Conservation (phyloP, 345 rosid species). For the Schrenkiella parvula region DNA sequence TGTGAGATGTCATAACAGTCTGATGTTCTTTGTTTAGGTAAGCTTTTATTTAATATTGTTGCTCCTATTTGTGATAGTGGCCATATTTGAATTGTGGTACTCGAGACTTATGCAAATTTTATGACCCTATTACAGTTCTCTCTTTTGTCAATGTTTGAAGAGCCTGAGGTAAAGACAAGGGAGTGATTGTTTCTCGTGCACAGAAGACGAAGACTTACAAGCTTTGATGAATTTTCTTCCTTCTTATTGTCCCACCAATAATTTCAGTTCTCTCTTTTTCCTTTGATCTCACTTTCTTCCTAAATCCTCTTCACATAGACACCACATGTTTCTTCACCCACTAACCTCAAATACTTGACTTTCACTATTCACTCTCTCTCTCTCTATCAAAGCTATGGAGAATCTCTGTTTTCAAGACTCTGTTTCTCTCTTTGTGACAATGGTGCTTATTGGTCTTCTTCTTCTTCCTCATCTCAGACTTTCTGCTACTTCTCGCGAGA, state of each 20-base stretch:
- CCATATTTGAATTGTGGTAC: too few relatives aligned
- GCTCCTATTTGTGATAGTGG: too few relatives aligned
- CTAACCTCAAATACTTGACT: neutral
- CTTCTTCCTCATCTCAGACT: conserved; percentile 25
- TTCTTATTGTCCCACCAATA: neutral
- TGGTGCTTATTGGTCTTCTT: neutral
- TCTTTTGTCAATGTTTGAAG: too few relatives aligned
- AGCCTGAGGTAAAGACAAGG: too few relatives aligned
- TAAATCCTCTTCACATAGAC: neutral
- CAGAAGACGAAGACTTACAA: neutral
- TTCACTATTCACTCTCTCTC: neutral
- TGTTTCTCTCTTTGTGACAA: neutral
- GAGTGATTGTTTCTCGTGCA: too few relatives aligned
- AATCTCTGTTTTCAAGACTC: neutral
- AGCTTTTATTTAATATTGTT: too few relatives aligned
- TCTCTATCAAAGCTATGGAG: conserved; percentile 4
- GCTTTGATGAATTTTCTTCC: too few relatives aligned
- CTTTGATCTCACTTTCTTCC: neutral
- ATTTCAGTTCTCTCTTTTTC: neutral
- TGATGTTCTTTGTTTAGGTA: too few relatives aligned
- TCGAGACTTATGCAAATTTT: too few relatives aligned
- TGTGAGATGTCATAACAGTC: too few relatives aligned
- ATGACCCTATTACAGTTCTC: too few relatives aligned
- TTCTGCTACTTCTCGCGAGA: conserved; percentile 22
- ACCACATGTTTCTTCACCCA: neutral